Conservation (phyloP, 2,329 filamentous ascomycete species). For the Clarireedia hainanense region DNA sequence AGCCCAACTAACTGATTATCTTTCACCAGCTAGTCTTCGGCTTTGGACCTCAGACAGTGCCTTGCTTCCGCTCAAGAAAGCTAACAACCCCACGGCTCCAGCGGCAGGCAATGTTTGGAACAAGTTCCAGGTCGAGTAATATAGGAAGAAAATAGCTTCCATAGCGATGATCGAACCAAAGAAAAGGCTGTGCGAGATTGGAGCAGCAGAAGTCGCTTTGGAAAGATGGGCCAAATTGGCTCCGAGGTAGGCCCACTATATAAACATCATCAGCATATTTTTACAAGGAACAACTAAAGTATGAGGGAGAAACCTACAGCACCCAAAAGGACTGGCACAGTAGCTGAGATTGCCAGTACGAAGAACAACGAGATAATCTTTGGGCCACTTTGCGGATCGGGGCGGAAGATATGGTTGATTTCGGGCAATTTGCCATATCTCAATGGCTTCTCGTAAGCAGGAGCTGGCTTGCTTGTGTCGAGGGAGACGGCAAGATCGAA, state of each 20-base stretch:
- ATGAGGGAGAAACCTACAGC: conserved; percentile 45
- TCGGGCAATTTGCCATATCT: conserved; percentile 78
- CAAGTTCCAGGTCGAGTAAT: conserved; percentile 87
- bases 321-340: conserved; percentile 65
- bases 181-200: conserved; percentile 76
- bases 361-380: conserved; percentile 75
- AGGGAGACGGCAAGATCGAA: conserved; percentile 65
- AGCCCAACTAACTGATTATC: conserved; percentile 12
- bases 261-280: conserved; percentile 14
- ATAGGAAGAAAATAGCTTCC: conserved; percentile 89
- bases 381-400: conserved; percentile 72
- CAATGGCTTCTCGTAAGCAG: conserved; percentile 57
- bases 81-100: conserved; percentile 56
- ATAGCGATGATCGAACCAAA: conserved; percentile 80
- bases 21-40: conserved; percentile 61
- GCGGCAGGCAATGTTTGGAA: conserved; percentile 80
- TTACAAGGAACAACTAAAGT: conserved; percentile 10
- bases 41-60: conserved; percentile 90
- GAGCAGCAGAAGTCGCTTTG: conserved; percentile 67
- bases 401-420: conserved; percentile 86
- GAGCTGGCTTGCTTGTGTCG: conserved; percentile 52
- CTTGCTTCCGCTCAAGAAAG: conserved; percentile 81
- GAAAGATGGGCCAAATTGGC: conserved; percentile 73
- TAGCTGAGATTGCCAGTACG: conserved; percentile 60
- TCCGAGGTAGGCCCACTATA: conserved; percentile 71